Evolutionary conservation across 768 basidiomycete species (phyloP), one percentile per base, ranked within the genome.

Genomic region (button mushroom (Agaricus bisporus)): DNA sequence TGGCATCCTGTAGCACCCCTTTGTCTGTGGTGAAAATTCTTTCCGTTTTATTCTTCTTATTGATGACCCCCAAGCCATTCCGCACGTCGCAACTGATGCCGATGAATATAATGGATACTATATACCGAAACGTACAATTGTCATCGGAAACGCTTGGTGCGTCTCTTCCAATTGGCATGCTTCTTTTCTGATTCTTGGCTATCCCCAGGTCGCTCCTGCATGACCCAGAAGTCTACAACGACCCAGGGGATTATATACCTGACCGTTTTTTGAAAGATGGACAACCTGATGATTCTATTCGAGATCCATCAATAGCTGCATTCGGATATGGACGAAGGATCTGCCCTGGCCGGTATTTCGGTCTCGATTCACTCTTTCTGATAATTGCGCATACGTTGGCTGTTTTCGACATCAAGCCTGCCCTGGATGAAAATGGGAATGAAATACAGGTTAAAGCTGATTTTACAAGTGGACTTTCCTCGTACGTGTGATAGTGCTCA

Each of bases 321-420:
- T 70, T 70, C 53, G 67, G 70, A 14, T 69, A 62, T 59, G 70
- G 70, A 11, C 36, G 45, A 32, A 65, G 66, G 45, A 62, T 65
- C 18, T 68, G 63, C 20, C 63, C 66, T 11, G 66, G 65, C 12
- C 51, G 63, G 39, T 48, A 62, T 41, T 56, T 65, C 49, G 59
- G 54, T 41, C 60, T 64, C 12, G 60, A 65, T 35, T 58, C 63
- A 7, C 51, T 66, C 5, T 66, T 57, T 25, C 28, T 49, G 2
- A 56, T 59, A 11, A 56, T 63, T 8, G 55, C 64, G 0, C 63
- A 58, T 11, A 41, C 61, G 17, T 55, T 68, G 20, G 55, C 61
- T 17, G 63, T 60, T 3, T 68, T 58, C 44, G 57, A 66, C 45
- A 63, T 68, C 41, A 56, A 44, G 15, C 56, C 64, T 11, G 59